Evolutionary conservation across 2,329 filamentous ascomycete genomes (phyloP), one percentile per base, ranked within the genome.

Genomic region (Shiraia bambusicola): DNA sequence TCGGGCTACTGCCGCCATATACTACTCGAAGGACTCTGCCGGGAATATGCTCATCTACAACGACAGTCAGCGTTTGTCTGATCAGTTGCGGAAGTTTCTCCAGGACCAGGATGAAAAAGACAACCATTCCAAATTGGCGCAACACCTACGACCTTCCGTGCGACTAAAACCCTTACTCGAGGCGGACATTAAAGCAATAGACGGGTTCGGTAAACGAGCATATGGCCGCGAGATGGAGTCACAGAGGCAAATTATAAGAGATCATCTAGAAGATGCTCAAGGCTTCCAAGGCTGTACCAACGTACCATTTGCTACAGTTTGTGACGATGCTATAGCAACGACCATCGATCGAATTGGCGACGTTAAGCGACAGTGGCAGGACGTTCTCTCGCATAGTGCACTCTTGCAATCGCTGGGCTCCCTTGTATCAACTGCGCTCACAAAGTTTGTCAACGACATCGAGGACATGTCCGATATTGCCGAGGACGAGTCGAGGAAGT

Each of bases 1-100:
- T 65, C 77, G 88, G 35, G 87, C 87, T 3, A 81, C 89, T 2
- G 86, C 87, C 4, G 82, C 85, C 0, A 80, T 86, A 42, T 87
- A 87, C 58, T 93, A 93, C 62, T 75, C 80, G 0, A 72, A 80
- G 11, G 75, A 82, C 28, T 69, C 69, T 13, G 73, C 76, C 2
- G 79, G 79, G 6, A 78, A 81, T 52, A 83, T 85, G 75, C 76
- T 82, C 38, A 73, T 83, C 32, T 85, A 84, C 68, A 85, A 85
- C 54, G 82, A 85, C 61, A 76, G 78, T 47, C 69, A 76, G 31
- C 79, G 80, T 42, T 71, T 85, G 3, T 75, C 78, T 3, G 76
- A 79, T 46, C 72, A 74, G 41, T 67, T 84, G 11, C 73, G 73
- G 12, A 54, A 65, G 8, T 69, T 82, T 41, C 65, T 75, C 10